A percentile compares a stretch with the other conserved stretches of the same genome.
Conservation (phyloP, 257 asterid species). For the Solanum commersonii region DNA sequence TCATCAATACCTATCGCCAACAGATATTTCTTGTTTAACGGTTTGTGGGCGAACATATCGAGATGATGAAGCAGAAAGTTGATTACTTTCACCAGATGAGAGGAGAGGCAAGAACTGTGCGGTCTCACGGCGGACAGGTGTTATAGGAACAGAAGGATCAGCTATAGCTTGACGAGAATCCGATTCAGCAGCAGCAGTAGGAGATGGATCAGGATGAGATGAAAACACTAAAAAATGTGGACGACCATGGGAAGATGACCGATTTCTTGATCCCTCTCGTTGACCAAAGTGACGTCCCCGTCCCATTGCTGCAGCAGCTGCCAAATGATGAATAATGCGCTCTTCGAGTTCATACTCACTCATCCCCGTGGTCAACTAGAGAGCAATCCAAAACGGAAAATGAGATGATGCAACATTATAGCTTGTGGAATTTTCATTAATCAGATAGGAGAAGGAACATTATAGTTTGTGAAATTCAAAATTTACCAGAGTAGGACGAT, state of each 20-base stretch:
- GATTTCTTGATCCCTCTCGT: slow-evolving; percentile 58
- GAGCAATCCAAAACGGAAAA: background rate
- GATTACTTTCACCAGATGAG: slow-evolving; percentile 26
- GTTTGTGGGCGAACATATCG: slow-evolving; percentile 20
- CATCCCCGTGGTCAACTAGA: slow-evolving; percentile 60
- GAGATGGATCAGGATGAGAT: slow-evolving; percentile 39
- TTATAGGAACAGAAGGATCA: slow-evolving; percentile 13
- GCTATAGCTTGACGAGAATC: slow-evolving; percentile 27
- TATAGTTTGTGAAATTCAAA: slow-evolving; percentile 41
- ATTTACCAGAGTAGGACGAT: slow-evolving; percentile 68
- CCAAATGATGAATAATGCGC: slow-evolving; percentile 78
- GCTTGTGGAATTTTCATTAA: background rate
- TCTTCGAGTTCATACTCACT: slow-evolving; percentile 72
- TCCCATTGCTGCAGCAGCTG: slow-evolving; percentile 91
- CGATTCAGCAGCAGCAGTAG: slow-evolving; percentile 24
- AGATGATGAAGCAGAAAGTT: slow-evolving; percentile 42
- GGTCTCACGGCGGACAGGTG: slow-evolving; percentile 9
- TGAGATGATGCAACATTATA: background rate
- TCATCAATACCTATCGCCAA: slow-evolving; percentile 35
- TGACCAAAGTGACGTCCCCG: slow-evolving; percentile 53
- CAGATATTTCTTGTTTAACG: slow-evolving; percentile 18
- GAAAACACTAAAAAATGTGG: slow-evolving; percentile 50
- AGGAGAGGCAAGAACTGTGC: slow-evolving; percentile 8
- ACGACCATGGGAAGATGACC: slow-evolving; percentile 42
- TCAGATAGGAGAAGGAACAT: background rate